Evolutionary conservation across 2,329 filamentous ascomycete species (phyloP), one percentile per base, ranked within the genome.

Genomic region (Hirsutella minnesotensis): DNA sequence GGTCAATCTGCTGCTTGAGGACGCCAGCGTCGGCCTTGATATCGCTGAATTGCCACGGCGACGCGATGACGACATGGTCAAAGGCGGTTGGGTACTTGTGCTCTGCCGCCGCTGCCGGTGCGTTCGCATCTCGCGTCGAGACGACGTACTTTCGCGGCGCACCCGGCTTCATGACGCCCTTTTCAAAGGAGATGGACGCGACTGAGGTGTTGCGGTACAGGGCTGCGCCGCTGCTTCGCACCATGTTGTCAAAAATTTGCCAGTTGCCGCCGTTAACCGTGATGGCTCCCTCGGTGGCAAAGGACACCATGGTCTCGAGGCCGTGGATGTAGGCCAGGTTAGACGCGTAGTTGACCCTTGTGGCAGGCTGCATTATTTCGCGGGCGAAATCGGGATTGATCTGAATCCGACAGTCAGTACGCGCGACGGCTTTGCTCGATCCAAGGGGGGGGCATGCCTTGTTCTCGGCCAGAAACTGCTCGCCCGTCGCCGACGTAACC

Each of bases 261-360:
- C 89, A 96, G 60, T 96, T 98, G 2, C 92, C 92, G 7, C 88
- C 88, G 13, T 75, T 63, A 1, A 96, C 75, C 16, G 83, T 70
- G 58, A 88, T 77, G 1, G 89, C 86, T 7, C 87, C 88, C 41
- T 90, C 82, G 0, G 88, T 84, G 2, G 89, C 85, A 79, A 96
- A 86, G 36, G 88, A 90, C 2, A 94, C 77, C 83, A 95, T 87
- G 1, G 89, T 79, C 54, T 94, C 87, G 1, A 98, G 65, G 0
- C 87, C 92, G 55, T 96, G 89, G 39, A 96, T 92, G 30, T 79
- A 68, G n/a, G 70, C 75, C 12, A 96, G 63, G 52, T 96, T 95
- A 39, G 89, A 86, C 1, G 85, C 92, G 63, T 95, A 98, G 61
- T 96, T 96, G 49, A 95, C 90, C 18, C 92, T 75, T 1, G 92